Evolutionary conservation across 768 basidiomycete species (phyloP), one percentile per base, ranked within the genome.

Genomic region (Leccinum barrowsii): DNA sequence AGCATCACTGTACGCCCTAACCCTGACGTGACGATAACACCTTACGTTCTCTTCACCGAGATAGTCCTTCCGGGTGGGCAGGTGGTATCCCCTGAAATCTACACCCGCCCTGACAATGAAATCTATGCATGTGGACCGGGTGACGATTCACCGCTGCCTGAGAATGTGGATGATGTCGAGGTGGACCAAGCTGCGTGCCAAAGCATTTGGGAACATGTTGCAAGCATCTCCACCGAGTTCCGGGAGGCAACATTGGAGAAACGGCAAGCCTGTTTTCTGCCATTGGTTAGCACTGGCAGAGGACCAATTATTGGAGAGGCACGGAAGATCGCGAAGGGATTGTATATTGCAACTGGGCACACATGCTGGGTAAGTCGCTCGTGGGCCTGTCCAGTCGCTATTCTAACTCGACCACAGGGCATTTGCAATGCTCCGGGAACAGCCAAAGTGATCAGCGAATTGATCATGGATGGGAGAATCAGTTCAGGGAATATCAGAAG

Each of bases 381-480:
- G n/a, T 42, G 24, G n/a, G 30, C 22, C 37, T 19, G 52, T 40
- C 32, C 11, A 54, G 15, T 50, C 34, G 30, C 34, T 50, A 30
- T 51, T 40, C 54, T 67, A 15, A 67, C 26, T 22, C 22, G 37
- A 35, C 34, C 7, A 44, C 56, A 89, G 88, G 89, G 89, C 0
- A 86, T 90, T 44, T 90, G 84, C 70, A 90, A 90, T 68, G 91
- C 86, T 3, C 92, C 93, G 0, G 93, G 90, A 4, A 94, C 92
- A 3, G 94, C 87, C 1, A 83, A 80, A 63, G 84, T 82, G 7
- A 69, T 97, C 44, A 77, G 83, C 13, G 89, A 92, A 70, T 73
- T 90, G 17, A 73, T 94, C 7, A 76, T 93, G 73, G 82, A 86
- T 32, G 89, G 89, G 11, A 79, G 80, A 59, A 81, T 82, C 50